These are phyloP conservation scores for Pseudocercospora crystallina DNA, from an alignment of 2,329 filamentous ascomycete genomes.

Conservation along the genomic window DNA sequence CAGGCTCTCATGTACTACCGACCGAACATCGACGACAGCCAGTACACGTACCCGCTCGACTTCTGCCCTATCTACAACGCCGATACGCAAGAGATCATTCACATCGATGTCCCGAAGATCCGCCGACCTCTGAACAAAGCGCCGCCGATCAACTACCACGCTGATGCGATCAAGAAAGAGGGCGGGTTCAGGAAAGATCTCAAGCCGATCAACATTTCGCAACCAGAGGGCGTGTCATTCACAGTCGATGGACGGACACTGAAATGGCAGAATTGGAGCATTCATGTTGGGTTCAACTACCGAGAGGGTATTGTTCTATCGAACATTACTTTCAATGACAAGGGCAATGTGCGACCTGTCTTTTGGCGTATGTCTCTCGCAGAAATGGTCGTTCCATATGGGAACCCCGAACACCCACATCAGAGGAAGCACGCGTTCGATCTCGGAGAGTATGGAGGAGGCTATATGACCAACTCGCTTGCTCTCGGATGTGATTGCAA, in stretches of 20 bases:
- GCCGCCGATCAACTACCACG: constrained; percentile 76
- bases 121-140: constrained; percentile 72
- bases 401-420: constrained; percentile 76
- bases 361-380: constrained; percentile 88
- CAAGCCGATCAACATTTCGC: constrained; percentile 84
- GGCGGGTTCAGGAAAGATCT: constrained; percentile 76
- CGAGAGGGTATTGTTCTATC: constrained; percentile 86
- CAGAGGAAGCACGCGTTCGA: constrained; percentile 79
- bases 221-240: constrained; percentile 88
- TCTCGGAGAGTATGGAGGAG: constrained; percentile 76
- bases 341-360: constrained; percentile 69
- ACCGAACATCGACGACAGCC: constrained; percentile 78
- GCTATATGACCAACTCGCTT: constrained; percentile 80
- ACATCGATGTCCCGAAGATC: constrained; percentile 79
- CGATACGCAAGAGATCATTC: constrained; percentile 73
- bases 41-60: constrained; percentile 88
- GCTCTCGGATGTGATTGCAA: constrained; percentile 82
- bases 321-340: constrained; percentile 87
- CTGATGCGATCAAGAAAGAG: constrained; percentile 67
- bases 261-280: constrained; percentile 89
- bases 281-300: constrained; percentile 95
- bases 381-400: constrained; percentile 93
- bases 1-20: constrained; percentile 96
- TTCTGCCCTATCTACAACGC: constrained; percentile 91
- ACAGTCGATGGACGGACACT: constrained; percentile 70